Evolutionary conservation across 208 protist genomes (phyloP), one percentile per base, ranked within the genome.

Genomic region (Leishmania martiniquensis): DNA sequence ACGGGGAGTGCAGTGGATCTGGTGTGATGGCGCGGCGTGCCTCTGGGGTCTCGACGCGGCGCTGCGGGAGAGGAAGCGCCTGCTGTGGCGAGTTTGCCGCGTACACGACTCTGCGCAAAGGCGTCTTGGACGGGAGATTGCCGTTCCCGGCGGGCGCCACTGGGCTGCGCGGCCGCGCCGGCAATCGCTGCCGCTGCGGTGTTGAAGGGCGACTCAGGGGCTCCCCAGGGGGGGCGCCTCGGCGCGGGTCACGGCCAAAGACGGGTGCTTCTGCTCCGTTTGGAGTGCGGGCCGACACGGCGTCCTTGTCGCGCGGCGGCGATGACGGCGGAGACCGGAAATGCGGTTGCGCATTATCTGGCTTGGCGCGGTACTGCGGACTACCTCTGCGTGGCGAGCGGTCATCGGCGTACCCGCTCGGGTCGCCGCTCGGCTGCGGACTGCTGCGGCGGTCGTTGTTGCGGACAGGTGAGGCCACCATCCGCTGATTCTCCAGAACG

Each of bases 401-500:
- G 22, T 59, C 49, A 68, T 72, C 63, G 34, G 29, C 22, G 22
- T 37, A 69, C 32, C 67, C 55, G 55, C 62, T 37, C 37, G 44
- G 45, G 45, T 54, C 69, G 37, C 20, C 34, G 12, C 57, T 68
- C 54, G 51, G 57, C 47, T 66, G 77, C 12, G 75, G 77, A 10
- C 65, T 54, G 47, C 57, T 69, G 67, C 45, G 71, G 34, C 20
- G 74, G 62, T 80, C 71, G 63, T 72, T 84, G 45, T 80, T 85
- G 72, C 67, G 62, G 55, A 39, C n/a, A 39, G 80, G 77, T 76
- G 87, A 79, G 39, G 65, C 67, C 1, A 73, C 84, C n/a, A 76
- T 77, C 13, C 81, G 86, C 72, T 94, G 89, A 77, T 88, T 79
- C 47, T 91, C 91, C 32, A 95, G 83, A 17, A 97, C 89, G 37